Base-by-base conservation (phyloP, 345 rosid species). In the Cardamine resedifolia region DNA sequence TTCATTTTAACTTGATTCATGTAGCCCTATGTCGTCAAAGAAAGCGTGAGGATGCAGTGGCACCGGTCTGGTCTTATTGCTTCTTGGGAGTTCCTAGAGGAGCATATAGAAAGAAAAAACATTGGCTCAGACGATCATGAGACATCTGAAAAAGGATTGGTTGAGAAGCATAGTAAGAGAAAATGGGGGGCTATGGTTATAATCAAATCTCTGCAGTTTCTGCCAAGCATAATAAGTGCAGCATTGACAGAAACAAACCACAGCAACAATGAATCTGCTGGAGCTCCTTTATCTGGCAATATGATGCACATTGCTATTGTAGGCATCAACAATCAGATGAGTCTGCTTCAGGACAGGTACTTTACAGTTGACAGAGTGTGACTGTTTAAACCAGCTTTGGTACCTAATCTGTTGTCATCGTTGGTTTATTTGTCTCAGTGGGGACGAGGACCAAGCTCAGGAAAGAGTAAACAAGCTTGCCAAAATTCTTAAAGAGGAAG, bases 131-230 rank as follows among this genome's bases (percentile, higher is more conserved):
- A 86, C 79, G 86, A 87, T 73, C 82, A 83, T 34, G 79, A 56
- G 57, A 69, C 68, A 64, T 72, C 78, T 45, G 90, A 79, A 66
- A 79, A 82, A 65, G 76, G 76, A 67, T 56, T 78, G 55, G 87
- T 87, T 81, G 92, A 87, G 84, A 88, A 85, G 79, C 90, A 80
- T 73, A 78, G 87, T 61, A 86, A 90, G 77, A 84, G 77, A 80
- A 92, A 91, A 76, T 92, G 98, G 98, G 99, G 99, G 74, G 91
- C 92, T 68, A 96, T 96, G 99, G 98, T 92, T 77, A 88, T 92
- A 67, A 96, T 88, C 51, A 96, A 90, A 82, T 90, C 98, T 44
- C 90, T 96, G 71, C 99, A 96, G 64, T 78, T 86, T 76, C 87
- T 96, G 77, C 89, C 94, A 6, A 81, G 88, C 61, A 90, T 76